phyloP scores from a whole-genome alignment of 176 grass and related monocot genomes.

The Lolium multiflorum region DNA sequence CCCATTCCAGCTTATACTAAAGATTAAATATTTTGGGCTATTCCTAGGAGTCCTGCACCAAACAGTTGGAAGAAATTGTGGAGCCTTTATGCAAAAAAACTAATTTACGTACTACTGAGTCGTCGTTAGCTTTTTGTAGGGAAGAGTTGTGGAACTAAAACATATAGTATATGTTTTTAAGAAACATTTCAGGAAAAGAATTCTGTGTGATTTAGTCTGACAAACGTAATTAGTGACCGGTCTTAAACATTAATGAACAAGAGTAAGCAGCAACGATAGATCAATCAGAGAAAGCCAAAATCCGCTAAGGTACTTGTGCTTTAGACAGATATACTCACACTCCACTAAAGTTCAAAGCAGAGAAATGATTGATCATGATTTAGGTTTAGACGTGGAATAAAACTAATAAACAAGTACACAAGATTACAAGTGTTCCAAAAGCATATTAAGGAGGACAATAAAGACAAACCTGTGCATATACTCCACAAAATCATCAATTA shows the following conservation, averaged over 20 bases:
- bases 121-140: background rate
- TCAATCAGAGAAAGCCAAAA: too few relatives aligned
- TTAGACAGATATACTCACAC: background rate
- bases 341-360: background rate
- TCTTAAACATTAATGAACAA: too few relatives aligned
- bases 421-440: conserved; percentile 30
- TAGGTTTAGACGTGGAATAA: conserved; percentile 23
- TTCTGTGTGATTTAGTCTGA: background rate
- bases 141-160: conserved; percentile 25
- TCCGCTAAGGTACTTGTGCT: background rate
- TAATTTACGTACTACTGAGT: conserved; percentile 2
- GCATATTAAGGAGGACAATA: background rate
- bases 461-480: conserved; percentile 85
- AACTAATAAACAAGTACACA: conserved; percentile 21
- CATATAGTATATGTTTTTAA: background rate
- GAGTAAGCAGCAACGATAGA: too few relatives aligned
- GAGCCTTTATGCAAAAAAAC: background rate
- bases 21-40: conserved; percentile 16
- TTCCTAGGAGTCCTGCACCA: background rate
- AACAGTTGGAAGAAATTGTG: background rate
- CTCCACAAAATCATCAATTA: conserved; percentile 99
- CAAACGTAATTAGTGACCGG: too few relatives aligned
- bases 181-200: background rate
- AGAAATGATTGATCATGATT: conserved; percentile 23
- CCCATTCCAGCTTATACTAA: background rate